Evolutionary conservation across 805 yeast species (phyloP).

Genomic region (Cephaloascus albidus): DNA sequence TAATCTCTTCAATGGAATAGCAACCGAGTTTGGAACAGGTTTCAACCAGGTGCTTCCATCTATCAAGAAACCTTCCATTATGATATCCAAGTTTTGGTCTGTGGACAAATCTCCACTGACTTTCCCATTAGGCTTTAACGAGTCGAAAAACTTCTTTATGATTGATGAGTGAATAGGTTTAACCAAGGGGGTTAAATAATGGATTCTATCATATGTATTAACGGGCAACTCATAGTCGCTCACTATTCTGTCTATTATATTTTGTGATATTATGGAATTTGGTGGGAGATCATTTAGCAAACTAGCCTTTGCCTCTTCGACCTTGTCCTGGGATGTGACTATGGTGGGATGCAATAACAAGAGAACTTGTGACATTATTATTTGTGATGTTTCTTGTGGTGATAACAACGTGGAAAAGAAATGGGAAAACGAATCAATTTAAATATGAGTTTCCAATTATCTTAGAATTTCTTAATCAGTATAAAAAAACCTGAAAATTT

Average conservation of each 20-base stretch:
- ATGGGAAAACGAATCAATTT: too few species aligned
- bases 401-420: too few species aligned
- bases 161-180: slow-evolving; percentile 30
- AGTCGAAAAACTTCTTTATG: slow-evolving; percentile 28
- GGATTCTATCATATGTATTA: slow-evolving; percentile 30
- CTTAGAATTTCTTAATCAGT: too few species aligned
- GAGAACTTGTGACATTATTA: slow-evolving; percentile 15
- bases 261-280: slow-evolving; percentile 31
- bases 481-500: too few species aligned
- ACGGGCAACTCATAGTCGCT: slow-evolving; percentile 28
- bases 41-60: slow-evolving; percentile 44
- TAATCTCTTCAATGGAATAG: slow-evolving; percentile 22
- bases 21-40: slow-evolving; percentile 27
- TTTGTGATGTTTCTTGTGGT: too few species aligned
- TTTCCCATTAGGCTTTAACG: slow-evolving; percentile 34
- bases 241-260: slow-evolving; percentile 50
- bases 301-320: slow-evolving; percentile 26
- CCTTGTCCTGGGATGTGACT: slow-evolving; percentile 43
- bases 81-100: slow-evolving; percentile 48
- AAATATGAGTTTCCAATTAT: too few species aligned
- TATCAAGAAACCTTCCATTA: slow-evolving; percentile 56
- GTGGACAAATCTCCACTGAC: slow-evolving; percentile 45
- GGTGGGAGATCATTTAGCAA: slow-evolving; percentile 16
- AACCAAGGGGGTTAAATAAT: slow-evolving; percentile 47
- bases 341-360: slow-evolving; percentile 60